Evolutionary conservation across 2,329 filamentous ascomycete species (phyloP), one percentile per base, ranked within the genome.

Genomic region (Pseudogymnoascus sp.): DNA sequence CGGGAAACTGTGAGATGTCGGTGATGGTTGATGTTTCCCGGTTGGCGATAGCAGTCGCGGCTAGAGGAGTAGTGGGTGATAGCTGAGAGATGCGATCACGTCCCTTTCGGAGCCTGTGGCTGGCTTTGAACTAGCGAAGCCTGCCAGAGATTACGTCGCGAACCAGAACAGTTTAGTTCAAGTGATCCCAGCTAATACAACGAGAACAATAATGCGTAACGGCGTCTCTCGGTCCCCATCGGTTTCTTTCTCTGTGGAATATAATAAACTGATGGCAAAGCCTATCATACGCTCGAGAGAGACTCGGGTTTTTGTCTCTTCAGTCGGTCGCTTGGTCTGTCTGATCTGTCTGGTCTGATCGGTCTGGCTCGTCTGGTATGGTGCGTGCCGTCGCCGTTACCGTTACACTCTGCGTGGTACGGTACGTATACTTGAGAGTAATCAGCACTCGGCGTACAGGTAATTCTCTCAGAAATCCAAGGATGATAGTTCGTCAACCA

Each of bases 161-260:
- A 52, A 52, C 45, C 45, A 52, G 45, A 52, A 52, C 45, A 52
- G 45, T 30, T 52, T 52, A 52, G 45, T 52, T 52, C 45, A 52
- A 30, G 45, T 52, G 5, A 52, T 52, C 45, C 45, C 45, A 52
- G 45, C 45, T 52, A 52, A 52, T 52, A 52, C 45, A 52, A 26
- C 26, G 45, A 52, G 45, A 52, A 52, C 45, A 52, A 52, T 52
- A 52, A 52, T 30, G 45, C 23, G 45, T 18, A 52, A 52, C 5
- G 45, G 9, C 5, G 45, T 52, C 19, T 26, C 26, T 52, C 45
- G 45, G 45, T 52, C 45, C 45, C 45, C 45, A 52, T 52, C 45
- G 45, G 26, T 52, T 52, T 52, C 45, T 30, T 52, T 30, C 45
- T 30, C 45, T 52, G 45, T 30, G 4, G 26, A 52, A 52, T 52